Conservation (phyloP, 306 rosid genomes). For the Prunus dulcis region DNA sequence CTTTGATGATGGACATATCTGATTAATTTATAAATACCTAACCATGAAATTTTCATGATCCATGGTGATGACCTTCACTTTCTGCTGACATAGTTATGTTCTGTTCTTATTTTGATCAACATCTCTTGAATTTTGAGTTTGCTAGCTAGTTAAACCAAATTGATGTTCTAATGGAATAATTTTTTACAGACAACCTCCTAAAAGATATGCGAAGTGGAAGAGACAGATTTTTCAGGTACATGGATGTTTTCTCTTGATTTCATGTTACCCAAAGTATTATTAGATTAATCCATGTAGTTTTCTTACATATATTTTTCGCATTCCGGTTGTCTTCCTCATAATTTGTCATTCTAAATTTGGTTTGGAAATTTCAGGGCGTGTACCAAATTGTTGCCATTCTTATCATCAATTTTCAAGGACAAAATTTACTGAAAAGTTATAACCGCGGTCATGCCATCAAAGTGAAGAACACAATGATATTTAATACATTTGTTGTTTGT, state of each 20-base stretch:
- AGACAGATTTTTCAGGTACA: constrained; percentile 68
- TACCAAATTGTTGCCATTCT: constrained; percentile 72
- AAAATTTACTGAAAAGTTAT: constrained; percentile 36
- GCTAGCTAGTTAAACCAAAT: background rate
- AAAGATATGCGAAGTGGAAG: constrained; percentile 75
- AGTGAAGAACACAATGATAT: constrained; percentile 81
- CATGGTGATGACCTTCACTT: too few species aligned
- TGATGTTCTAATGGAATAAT: background rate
- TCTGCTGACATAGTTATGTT: too few species aligned
- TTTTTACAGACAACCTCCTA: constrained; percentile 67
- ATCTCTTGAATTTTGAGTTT: background rate
- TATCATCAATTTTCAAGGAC: constrained; percentile 64
- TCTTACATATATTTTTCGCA: too few species aligned
- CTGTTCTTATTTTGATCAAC: too few species aligned
- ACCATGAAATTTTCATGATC: too few species aligned
- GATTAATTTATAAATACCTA: too few species aligned
- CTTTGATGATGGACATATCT: background rate
- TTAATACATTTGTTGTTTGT: constrained; percentile 81
- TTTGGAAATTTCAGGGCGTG: constrained; percentile 42
- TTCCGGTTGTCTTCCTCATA: background rate
- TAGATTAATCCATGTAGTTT: too few species aligned
- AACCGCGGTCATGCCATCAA: constrained; percentile 28
- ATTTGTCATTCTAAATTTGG: background rate
- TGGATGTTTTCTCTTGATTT: background rate
- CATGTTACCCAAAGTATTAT: too few species aligned